phyloP scores from a whole-genome alignment of 225 moss, liverwort and hornwort genomes.

The Lunularia cruciata region DNA sequence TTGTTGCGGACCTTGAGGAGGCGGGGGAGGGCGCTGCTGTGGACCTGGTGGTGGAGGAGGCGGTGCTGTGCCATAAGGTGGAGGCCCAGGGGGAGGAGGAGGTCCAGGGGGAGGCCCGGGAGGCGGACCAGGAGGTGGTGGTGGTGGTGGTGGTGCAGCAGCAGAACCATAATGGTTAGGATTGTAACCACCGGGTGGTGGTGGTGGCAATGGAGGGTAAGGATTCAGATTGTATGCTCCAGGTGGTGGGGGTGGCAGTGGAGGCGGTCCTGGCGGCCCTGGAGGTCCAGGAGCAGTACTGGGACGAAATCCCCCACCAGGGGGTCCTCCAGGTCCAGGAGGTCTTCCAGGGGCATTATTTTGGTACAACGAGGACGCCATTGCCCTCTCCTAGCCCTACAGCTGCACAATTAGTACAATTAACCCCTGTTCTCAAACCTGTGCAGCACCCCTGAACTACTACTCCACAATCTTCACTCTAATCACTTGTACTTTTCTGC shows the following conservation, averaged over 20 bases:
- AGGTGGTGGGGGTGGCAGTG: slow-evolving; percentile 40
- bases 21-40: slow-evolving; percentile 25
- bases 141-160: slow-evolving; percentile 34
- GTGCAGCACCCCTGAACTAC: no score
- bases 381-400: slow-evolving; percentile 1
- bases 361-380: slow-evolving; percentile 51
- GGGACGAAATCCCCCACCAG: slow-evolving; percentile 37
- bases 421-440: no score
- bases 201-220: slow-evolving; percentile 35
- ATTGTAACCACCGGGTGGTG: slow-evolving; percentile 39
- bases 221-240: slow-evolving; percentile 30
- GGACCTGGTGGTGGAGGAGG: slow-evolving; percentile 36
- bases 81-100: slow-evolving; percentile 31
- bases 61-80: slow-evolving; percentile 20
- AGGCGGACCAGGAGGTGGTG: slow-evolving; percentile 36
- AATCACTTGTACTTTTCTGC: no score
- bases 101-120: slow-evolving; percentile 24
- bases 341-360: slow-evolving; percentile 42
- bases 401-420: slow-evolving; percentile 2
- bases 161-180: slow-evolving; percentile 24
- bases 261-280: not conserved
- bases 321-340: slow-evolving; percentile 30
- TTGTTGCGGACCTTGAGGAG: slow-evolving; percentile 21
- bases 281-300: slow-evolving; percentile 25
- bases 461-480: no score